Conservation (phyloP, 306 rosid genomes). For the Begonia peltatifolia region DNA sequence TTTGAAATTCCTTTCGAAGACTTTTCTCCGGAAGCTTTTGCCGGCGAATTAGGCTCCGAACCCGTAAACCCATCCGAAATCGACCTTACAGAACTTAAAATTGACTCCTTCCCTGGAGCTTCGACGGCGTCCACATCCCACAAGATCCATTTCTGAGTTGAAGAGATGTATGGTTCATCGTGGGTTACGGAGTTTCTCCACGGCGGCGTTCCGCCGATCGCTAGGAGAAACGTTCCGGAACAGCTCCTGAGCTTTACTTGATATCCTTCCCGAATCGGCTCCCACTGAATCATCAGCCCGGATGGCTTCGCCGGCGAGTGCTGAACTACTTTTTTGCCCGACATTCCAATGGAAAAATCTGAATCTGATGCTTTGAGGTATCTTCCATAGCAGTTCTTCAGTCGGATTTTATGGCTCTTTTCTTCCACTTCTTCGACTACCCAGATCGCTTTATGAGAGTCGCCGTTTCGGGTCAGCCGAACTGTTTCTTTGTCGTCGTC, state of each 20-base stretch:
- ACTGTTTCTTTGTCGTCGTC: constrained; percentile 29
- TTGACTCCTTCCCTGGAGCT: background rate
- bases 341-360: constrained; percentile 43
- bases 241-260: constrained; percentile 52
- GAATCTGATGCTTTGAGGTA: constrained; percentile 42
- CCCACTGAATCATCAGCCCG: constrained; percentile 45
- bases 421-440: constrained; percentile 32
- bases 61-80: background rate
- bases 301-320: constrained; percentile 5
- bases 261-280: constrained; percentile 18
- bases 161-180: constrained; percentile 57
- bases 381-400: constrained; percentile 47
- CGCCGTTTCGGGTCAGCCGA: constrained; percentile 47
- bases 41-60: background rate
- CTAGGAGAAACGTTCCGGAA: constrained; percentile 57
- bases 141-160: constrained; percentile 65
- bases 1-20: too few relatives aligned
- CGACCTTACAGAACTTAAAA: background rate
- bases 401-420: constrained; percentile 24
- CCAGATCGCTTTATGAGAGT: constrained; percentile 39
- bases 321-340: constrained; percentile 42
- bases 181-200: constrained; percentile 90
- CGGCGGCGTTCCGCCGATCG: constrained; percentile 71
- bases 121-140: constrained; percentile 45
- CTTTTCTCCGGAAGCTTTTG: too few relatives aligned